These are phyloP conservation scores for Malus hybrid DNA, from an alignment of 331 rosid species.

Conservation along the genomic window DNA sequence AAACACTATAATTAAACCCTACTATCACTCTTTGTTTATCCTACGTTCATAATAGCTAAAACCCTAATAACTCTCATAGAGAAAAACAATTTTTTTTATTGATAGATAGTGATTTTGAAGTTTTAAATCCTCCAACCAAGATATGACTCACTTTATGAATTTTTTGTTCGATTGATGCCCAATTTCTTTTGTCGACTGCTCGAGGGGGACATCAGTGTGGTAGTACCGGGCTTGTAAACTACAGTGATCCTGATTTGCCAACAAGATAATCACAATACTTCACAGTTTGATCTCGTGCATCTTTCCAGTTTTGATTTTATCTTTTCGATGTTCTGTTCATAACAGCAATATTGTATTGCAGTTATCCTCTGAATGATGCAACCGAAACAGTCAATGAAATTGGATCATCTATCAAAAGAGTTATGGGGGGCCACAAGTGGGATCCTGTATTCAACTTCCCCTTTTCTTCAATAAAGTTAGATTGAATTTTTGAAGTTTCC, in stretches of 20 bases:
- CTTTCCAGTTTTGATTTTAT: not conserved
- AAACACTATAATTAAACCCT: no score
- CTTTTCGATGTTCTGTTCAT: not conserved
- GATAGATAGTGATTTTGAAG: no score
- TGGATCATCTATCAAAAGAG: constrained; percentile 69
- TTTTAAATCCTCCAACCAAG: no score
- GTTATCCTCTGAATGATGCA: constrained; percentile 90
- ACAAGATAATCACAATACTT: not conserved
- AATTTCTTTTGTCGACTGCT: not conserved
- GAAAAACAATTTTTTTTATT: no score
- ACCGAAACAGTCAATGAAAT: constrained; percentile 75
- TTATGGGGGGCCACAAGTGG: constrained; percentile 99
- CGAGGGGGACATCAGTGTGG: not conserved
- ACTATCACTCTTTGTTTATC: no score
- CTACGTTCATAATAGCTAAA: no score
- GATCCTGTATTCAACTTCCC: constrained; percentile 49
- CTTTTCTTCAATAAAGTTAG: constrained; percentile 11
- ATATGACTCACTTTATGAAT: no score
- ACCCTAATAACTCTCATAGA: no score
- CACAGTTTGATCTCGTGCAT: no score
- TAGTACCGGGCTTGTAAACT: not conserved
- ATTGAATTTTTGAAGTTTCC: not conserved
- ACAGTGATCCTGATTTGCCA: not conserved
- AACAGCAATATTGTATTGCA: constrained; percentile 19
- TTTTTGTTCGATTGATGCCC: not conserved